Conservation (phyloP, 192 early-diverging fungal species). For the Entomortierella lignicola region DNA sequence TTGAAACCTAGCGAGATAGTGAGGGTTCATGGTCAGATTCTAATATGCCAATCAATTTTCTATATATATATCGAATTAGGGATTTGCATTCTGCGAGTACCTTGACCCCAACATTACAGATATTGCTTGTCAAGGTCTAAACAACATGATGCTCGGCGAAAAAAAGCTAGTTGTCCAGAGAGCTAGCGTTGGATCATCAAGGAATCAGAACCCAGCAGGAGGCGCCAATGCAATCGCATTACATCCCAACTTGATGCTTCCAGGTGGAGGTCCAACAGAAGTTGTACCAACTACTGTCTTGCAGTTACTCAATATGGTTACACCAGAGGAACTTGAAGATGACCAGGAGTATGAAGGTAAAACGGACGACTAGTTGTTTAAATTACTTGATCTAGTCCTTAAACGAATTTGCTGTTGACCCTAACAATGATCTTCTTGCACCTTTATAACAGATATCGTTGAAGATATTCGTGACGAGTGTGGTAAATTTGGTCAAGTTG, state of each 20-base stretch:
- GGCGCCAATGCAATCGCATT: constrained; percentile 56
- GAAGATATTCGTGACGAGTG: constrained; percentile 95
- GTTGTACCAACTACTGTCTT: constrained; percentile 83
- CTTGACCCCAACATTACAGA: constrained; percentile 89
- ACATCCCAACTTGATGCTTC: constrained; percentile 61
- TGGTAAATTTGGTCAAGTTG: constrained; percentile 84
- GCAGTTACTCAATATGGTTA: constrained; percentile 96
- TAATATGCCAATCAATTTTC: no score
- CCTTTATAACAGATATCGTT: constrained; percentile 72
- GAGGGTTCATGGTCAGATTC: no score
- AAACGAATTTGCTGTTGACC: background rate
- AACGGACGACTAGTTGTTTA: background rate
- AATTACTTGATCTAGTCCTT: background rate
- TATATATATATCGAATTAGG: constrained; percentile 53
- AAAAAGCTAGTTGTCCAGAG: constrained; percentile 94
- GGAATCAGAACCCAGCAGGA: constrained; percentile 54
- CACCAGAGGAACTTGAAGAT: constrained; percentile 83
- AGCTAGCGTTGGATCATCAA: constrained; percentile 85
- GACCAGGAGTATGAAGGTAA: constrained; percentile 88
- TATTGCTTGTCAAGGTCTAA: constrained; percentile 93
- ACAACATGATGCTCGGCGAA: constrained; percentile 96
- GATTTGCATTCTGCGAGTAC: constrained; percentile 98
- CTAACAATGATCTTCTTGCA: background rate
- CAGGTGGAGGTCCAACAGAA: constrained; percentile 61
- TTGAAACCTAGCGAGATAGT: no score